Evolutionary conservation across 2,329 filamentous ascomycete genomes (phyloP).

Genomic region (Emergomyces orientalis): DNA sequence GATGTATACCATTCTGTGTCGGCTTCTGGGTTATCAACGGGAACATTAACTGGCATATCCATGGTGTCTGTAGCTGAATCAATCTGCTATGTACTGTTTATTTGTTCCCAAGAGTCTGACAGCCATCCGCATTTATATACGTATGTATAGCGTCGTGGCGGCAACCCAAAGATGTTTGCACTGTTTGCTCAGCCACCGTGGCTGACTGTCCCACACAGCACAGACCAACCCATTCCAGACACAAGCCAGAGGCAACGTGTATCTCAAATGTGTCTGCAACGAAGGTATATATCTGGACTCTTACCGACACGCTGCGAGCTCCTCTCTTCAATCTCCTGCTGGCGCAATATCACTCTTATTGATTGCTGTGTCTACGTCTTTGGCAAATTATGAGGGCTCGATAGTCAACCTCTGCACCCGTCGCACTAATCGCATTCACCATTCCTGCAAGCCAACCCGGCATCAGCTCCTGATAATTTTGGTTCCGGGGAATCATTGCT

Average conservation of each 20-base stretch:
- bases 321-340: background rate
- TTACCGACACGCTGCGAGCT: background rate
- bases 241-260: constrained; percentile 15
- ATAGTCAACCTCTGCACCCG: constrained; percentile 14
- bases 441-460: background rate
- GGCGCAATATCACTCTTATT: background rate
- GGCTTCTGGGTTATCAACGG: constrained; percentile 88
- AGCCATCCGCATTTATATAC: no score
- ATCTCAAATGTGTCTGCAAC: constrained; percentile 9
- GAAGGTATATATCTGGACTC: background rate
- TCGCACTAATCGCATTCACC: constrained; percentile 1
- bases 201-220: constrained; percentile 14
- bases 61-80: constrained; percentile 26
- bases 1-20: constrained; percentile 83
- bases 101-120: background rate
- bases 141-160: no score
- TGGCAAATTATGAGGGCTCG: constrained; percentile 26
- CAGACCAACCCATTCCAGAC: constrained; percentile 2
- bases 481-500: constrained; percentile 3
- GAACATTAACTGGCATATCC: constrained; percentile 60
- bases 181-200: constrained; percentile 16
- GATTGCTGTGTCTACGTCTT: background rate
- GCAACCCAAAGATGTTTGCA: constrained; percentile 17
- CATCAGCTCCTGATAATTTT: background rate
- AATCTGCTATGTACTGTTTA: background rate